Percentiles rank a stretch among this genome's conserved stretches.
These are phyloP conservation scores for Leccinellum rugosiceps DNA, from an alignment of 768 basidiomycete species.

Conservation along the genomic window DNA sequence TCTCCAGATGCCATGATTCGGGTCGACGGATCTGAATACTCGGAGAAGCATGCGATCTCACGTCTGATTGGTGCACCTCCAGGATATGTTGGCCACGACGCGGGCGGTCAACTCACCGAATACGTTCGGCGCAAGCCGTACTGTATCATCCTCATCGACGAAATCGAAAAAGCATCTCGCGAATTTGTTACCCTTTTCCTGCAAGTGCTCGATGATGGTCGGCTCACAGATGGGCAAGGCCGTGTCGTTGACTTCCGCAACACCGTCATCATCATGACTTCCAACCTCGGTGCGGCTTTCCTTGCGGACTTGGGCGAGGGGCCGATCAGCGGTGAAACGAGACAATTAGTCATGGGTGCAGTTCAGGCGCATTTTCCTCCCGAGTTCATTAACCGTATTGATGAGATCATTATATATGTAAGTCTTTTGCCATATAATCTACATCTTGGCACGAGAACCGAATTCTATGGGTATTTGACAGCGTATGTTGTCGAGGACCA, in stretches of 20 bases:
- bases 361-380: constrained; percentile 88
- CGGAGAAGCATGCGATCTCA: constrained; percentile 75
- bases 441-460: constrained; percentile 6
- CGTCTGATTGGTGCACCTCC: constrained; percentile 70
- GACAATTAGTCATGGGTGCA: constrained; percentile 68
- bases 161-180: constrained; percentile 87
- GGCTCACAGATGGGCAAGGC: constrained; percentile 92
- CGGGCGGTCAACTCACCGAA: constrained; percentile 89
- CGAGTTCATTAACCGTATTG: constrained; percentile 89
- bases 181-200: constrained; percentile 70
- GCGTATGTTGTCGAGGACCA: constrained; percentile 73
- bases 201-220: constrained; percentile 90
- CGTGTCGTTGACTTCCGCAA: constrained; percentile 84
- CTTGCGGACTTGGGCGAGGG: constrained; percentile 76
- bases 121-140: constrained; percentile 91
- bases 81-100: constrained; percentile 90
- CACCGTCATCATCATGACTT: constrained; percentile 93
- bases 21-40: constrained; percentile 92
- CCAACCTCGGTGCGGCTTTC: constrained; percentile 80
- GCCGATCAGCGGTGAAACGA: constrained; percentile 57
- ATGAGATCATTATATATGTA: constrained; percentile 75
- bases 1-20: constrained; percentile 90
- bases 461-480: constrained; percentile 37
- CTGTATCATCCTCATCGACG: constrained; percentile 79
- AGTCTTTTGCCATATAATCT: constrained; percentile 13